Evolutionary conservation across 2,329 filamentous ascomycete genomes (phyloP).

Genomic region (Phyllosticta citriasiana): DNA sequence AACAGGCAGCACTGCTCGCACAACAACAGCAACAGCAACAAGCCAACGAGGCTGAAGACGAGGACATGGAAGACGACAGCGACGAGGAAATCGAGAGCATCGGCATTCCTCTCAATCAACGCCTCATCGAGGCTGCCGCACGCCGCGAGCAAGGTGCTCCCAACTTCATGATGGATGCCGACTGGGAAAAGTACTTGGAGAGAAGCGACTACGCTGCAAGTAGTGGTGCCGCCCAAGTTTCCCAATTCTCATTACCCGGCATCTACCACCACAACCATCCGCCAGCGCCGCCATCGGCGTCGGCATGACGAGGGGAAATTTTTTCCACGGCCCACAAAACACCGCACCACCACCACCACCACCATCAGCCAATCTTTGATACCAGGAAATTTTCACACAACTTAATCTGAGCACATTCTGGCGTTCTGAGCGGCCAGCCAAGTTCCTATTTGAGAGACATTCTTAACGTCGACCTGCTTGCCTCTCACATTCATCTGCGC

Average conservation of each 20-base stretch:
- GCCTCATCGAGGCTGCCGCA: constrained; percentile 54
- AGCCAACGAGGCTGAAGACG: constrained; percentile 13
- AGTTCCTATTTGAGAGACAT: background rate
- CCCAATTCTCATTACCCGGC: background rate
- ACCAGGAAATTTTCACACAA: background rate
- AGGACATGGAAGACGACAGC: constrained; percentile 29
- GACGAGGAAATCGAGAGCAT: constrained; percentile 47
- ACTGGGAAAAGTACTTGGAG: constrained; percentile 68
- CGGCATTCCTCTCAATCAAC: constrained; percentile 50
- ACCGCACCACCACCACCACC: no score
- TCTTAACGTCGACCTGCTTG: background rate
- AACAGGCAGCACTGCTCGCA: constrained; percentile 14
- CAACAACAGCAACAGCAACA: constrained; percentile 4
- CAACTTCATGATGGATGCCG: constrained; percentile 54
- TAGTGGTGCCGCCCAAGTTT: constrained; percentile 44
- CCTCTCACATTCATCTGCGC: background rate
- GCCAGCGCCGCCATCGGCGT: background rate
- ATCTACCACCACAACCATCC: background rate
- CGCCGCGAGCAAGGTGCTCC: constrained; percentile 50
- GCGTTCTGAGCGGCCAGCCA: background rate
- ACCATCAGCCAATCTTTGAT: background rate
- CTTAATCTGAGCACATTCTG: background rate
- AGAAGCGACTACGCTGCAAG: constrained; percentile 33
- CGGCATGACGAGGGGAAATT: background rate
- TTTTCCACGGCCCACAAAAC: background rate